These are phyloP conservation scores for Pochonia chlamydosporia DNA, from an alignment of 2,329 filamentous ascomycete genomes.

Conservation along the genomic window DNA sequence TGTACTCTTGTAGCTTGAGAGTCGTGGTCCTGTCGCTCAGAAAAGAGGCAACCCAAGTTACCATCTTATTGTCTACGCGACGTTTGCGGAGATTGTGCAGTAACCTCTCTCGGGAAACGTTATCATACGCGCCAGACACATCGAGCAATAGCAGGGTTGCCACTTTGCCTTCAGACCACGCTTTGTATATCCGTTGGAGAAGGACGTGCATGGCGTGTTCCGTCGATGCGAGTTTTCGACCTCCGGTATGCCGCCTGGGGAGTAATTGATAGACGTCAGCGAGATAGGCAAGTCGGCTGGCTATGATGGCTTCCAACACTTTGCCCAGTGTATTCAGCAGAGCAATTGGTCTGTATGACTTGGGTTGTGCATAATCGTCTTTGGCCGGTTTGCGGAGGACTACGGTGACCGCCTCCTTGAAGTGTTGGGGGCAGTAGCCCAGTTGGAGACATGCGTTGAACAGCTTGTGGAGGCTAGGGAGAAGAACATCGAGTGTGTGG, in stretches of 20 bases:
- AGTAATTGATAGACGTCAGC: slow-evolving; percentile 7
- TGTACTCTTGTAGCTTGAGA: slow-evolving; percentile 11
- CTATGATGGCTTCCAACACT: slow-evolving; percentile 10
- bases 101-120: slow-evolving; percentile 11
- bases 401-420: slow-evolving; percentile 12
- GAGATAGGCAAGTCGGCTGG: slow-evolving; percentile 11
- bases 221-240: slow-evolving; percentile 8
- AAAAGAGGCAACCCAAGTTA: slow-evolving; percentile 16
- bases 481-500: slow-evolving; percentile 11
- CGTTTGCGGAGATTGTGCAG: slow-evolving; percentile 13
- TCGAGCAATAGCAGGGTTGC: slow-evolving; percentile 12
- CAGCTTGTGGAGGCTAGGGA: slow-evolving; percentile 8
- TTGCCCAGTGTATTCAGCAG: slow-evolving; percentile 9
- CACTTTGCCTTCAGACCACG: slow-evolving; percentile 8
- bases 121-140: slow-evolving; percentile 12
- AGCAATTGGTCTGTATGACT: slow-evolving; percentile 15
- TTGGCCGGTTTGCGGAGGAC: slow-evolving; percentile 14
- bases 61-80: slow-evolving; percentile 10
- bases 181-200: slow-evolving; percentile 11
- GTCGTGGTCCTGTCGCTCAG: slow-evolving; percentile 10
- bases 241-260: slow-evolving; percentile 6
- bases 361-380: slow-evolving; percentile 12
- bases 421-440: slow-evolving; percentile 13
- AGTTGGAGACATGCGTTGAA: slow-evolving; percentile 13
- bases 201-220: slow-evolving; percentile 11